Evolutionary conservation across 305 asterid genomes (phyloP).

Genomic region (Nicotiana rustica): DNA sequence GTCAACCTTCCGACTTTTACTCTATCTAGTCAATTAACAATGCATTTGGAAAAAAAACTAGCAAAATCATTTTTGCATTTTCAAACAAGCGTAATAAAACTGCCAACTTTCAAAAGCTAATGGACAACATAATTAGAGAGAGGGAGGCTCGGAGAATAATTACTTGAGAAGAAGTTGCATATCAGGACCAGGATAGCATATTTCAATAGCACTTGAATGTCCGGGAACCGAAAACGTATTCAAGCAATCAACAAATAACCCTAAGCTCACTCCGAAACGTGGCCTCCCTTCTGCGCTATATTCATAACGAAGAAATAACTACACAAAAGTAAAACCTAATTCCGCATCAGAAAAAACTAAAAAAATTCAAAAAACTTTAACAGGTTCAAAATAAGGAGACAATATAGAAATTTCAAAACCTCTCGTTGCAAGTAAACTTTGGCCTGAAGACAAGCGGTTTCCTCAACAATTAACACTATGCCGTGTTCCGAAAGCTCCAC

Average conservation of each 20-base stretch:
- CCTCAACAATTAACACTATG: constrained; percentile 88
- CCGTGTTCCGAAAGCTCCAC: constrained; percentile 92
- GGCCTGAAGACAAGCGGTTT: constrained; percentile 91
- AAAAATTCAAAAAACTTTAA: neutral
- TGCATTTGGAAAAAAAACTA: neutral
- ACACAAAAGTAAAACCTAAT: constrained; percentile 19
- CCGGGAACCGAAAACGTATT: constrained; percentile 86
- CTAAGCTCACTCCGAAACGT: constrained; percentile 89
- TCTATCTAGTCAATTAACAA: no score
- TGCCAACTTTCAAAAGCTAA: neutral
- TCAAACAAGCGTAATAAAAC: neutral
- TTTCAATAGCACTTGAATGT: constrained; percentile 66
- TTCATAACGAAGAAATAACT: constrained; percentile 81
- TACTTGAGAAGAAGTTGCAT: constrained; percentile 94
- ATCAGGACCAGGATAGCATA: constrained; percentile 92
- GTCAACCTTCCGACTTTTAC: constrained; percentile 3
- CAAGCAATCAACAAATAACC: constrained; percentile 82
- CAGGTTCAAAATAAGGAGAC: neutral
- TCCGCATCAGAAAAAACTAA: neutral
- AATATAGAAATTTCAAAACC: constrained; percentile 48
- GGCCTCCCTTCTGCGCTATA: constrained; percentile 87
- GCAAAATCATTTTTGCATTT: neutral
- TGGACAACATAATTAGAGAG: neutral
- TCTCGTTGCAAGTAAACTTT: constrained; percentile 90
- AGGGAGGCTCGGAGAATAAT: neutral